Conservation (phyloP, 306 rosid species). For the Pyrus pyrifolia region DNA sequence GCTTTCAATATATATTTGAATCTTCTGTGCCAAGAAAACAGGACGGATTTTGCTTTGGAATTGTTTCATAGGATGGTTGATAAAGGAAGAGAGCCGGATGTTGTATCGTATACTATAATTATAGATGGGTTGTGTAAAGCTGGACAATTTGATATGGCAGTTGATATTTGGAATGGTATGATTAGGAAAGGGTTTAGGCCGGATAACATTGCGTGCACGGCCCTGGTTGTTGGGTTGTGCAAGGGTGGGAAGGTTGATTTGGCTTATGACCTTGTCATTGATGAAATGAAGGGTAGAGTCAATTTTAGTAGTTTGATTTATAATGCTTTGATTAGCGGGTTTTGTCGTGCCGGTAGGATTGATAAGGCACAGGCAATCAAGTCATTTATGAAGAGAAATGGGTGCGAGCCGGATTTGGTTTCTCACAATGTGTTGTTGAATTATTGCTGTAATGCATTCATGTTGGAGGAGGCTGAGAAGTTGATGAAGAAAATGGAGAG, state of each 20-base stretch:
- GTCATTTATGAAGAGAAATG: slow-evolving; percentile 61
- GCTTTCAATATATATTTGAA: slow-evolving; percentile 72
- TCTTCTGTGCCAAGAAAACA: slow-evolving; percentile 48
- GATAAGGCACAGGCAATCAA: slow-evolving; percentile 66
- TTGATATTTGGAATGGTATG: slow-evolving; percentile 52
- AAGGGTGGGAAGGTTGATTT: slow-evolving; percentile 70
- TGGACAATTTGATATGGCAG: slow-evolving; percentile 40
- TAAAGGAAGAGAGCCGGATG: slow-evolving; percentile 64
- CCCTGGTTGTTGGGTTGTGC: slow-evolving; percentile 75
- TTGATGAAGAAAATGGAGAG: slow-evolving; percentile 66
- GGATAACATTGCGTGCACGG: slow-evolving; percentile 54
- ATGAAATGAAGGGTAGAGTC: slow-evolving; percentile 44
- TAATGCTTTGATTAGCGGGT: slow-evolving; percentile 71
- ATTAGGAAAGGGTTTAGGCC: slow-evolving; percentile 47
- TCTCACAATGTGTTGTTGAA: slow-evolving; percentile 77
- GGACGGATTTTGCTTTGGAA: slow-evolving; percentile 38
- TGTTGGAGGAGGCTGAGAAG: slow-evolving; percentile 53
- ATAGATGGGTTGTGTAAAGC: slow-evolving; percentile 62
- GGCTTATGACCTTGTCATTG: slow-evolving; percentile 74
- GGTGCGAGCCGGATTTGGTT: slow-evolving; percentile 72
- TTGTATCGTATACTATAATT: slow-evolving; percentile 60
- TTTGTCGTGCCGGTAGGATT: slow-evolving; percentile 55
- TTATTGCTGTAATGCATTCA: slow-evolving; percentile 66
- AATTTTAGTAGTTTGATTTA: slow-evolving; percentile 48
- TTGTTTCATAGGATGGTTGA: slow-evolving; percentile 39